Percentiles rank a stretch among this genome's conserved stretches.
phyloP scores from a whole-genome alignment of 2,329 filamentous ascomycete species.

The Orbilia ellipsospora region DNA sequence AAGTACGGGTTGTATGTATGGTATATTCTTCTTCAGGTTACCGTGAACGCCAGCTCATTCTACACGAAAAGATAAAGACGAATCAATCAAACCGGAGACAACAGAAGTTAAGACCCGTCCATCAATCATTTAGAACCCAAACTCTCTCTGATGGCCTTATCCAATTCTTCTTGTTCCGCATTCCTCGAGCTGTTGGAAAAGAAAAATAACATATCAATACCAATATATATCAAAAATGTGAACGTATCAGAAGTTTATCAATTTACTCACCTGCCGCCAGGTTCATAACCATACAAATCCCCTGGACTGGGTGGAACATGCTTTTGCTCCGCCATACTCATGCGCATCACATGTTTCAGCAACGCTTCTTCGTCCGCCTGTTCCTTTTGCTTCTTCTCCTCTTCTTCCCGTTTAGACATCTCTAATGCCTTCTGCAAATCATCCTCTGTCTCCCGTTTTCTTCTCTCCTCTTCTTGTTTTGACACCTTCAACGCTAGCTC shows the following conservation, averaged over 20 bases:
- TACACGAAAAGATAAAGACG: not conserved
- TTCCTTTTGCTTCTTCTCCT: conserved; percentile 61
- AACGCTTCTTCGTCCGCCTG: conserved; percentile 77
- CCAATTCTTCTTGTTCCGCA: conserved; percentile 66
- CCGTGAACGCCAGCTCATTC: not conserved
- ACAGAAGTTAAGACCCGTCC: not conserved
- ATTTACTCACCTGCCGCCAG: conserved; percentile 59
- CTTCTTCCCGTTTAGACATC: conserved; percentile 63
- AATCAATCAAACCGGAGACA: not conserved
- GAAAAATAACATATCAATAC: conserved; percentile 24
- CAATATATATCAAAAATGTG: not conserved
- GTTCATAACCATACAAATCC: conserved; percentile 55
- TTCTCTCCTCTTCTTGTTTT: conserved; percentile 63
- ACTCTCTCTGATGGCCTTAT: conserved; percentile 69
- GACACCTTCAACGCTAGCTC: conserved; percentile 41
- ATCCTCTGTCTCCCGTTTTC: conserved; percentile 57
- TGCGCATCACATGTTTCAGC: conserved; percentile 80
- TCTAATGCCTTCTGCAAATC: conserved; percentile 64
- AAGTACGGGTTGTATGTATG: not conserved
- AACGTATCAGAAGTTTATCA: too few relatives aligned
- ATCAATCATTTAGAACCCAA: conserved; percentile 61
- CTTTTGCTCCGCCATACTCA: conserved; percentile 77
- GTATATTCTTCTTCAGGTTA: not conserved
- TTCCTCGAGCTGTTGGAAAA: conserved; percentile 61
- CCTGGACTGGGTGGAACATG: conserved; percentile 57